Evolutionary conservation across 257 asterid species (phyloP).

Genomic region (Parsonsia alboflavescens): DNA sequence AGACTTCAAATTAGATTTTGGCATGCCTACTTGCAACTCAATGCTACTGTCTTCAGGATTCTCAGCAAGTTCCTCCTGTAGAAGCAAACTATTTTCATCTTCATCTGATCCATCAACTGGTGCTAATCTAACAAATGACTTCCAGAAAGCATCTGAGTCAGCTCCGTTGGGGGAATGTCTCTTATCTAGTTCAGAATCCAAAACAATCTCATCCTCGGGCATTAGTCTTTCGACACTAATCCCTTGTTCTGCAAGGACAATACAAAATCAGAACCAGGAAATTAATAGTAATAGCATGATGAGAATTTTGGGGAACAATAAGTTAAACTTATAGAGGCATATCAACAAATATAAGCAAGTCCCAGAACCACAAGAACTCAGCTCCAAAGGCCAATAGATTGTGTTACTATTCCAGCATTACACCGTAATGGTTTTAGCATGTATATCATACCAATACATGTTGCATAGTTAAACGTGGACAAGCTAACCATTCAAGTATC

Average conservation of each 20-base stretch:
- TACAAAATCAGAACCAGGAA: not conserved
- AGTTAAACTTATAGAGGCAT: not conserved
- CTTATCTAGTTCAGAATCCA: constrained; percentile 29
- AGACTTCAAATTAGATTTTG: constrained; percentile 40
- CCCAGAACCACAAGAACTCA: not conserved
- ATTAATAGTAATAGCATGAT: not conserved
- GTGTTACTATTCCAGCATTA: not conserved
- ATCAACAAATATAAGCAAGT: not conserved
- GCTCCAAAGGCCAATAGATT: constrained; percentile 1
- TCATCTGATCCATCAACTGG: constrained; percentile 21
- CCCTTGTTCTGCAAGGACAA: constrained; percentile 35
- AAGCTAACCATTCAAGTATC: not conserved
- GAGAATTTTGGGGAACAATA: not conserved
- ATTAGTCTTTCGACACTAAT: constrained; percentile 28
- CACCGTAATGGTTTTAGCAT: not conserved
- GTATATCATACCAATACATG: not conserved
- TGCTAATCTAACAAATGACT: constrained; percentile 38
- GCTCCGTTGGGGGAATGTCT: constrained; percentile 22
- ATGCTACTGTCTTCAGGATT: constrained; percentile 29
- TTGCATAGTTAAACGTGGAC: not conserved
- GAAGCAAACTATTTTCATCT: constrained; percentile 26
- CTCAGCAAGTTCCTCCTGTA: constrained; percentile 29
- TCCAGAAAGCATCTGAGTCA: constrained; percentile 48
- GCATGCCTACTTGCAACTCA: constrained; percentile 37
- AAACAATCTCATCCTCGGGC: constrained; percentile 33